phyloP scores from a whole-genome alignment of 1,139 yeast genomes.

The Pichia sp. region DNA sequence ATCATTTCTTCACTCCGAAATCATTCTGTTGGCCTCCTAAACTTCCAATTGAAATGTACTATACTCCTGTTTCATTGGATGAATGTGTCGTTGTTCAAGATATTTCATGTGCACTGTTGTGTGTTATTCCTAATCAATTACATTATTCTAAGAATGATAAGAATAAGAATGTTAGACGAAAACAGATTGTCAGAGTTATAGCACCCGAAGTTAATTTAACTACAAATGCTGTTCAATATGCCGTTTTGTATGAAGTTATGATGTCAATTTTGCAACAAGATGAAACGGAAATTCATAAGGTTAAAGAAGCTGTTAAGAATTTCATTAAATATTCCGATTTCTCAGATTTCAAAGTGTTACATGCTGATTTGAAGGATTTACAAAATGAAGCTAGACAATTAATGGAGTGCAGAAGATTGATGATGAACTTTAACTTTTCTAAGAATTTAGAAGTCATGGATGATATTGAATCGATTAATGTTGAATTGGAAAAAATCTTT shows the following conservation, averaged over 20 bases:
- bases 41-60: constrained; percentile 74
- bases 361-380: constrained; percentile 48
- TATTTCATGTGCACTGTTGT: constrained; percentile 60
- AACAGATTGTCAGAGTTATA: constrained; percentile 33
- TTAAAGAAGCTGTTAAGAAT: constrained; percentile 62
- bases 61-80: constrained; percentile 57
- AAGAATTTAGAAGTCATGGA: constrained; percentile 20
- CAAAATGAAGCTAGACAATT: constrained; percentile 54
- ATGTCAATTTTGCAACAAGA: constrained; percentile 68
- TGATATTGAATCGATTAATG: constrained; percentile 44
- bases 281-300: constrained; percentile 44
- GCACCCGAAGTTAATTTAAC: constrained; percentile 69
- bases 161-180: constrained; percentile 16
- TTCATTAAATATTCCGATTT: constrained; percentile 70
- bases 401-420: constrained; percentile 32
- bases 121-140: constrained; percentile 65
- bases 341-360: constrained; percentile 61
- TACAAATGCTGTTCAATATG: constrained; percentile 73
- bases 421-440: constrained; percentile 31
- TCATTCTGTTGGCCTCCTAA: constrained; percentile 72
- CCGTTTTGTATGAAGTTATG: constrained; percentile 58
- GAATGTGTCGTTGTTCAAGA: constrained; percentile 60
- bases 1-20: constrained; percentile 39
- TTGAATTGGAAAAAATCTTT: constrained; percentile 55
- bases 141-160: constrained; percentile 36